These are phyloP conservation scores for Mortierella sp. DNA, from an alignment of 371 early-diverging fungal species.

Conservation along the genomic window DNA sequence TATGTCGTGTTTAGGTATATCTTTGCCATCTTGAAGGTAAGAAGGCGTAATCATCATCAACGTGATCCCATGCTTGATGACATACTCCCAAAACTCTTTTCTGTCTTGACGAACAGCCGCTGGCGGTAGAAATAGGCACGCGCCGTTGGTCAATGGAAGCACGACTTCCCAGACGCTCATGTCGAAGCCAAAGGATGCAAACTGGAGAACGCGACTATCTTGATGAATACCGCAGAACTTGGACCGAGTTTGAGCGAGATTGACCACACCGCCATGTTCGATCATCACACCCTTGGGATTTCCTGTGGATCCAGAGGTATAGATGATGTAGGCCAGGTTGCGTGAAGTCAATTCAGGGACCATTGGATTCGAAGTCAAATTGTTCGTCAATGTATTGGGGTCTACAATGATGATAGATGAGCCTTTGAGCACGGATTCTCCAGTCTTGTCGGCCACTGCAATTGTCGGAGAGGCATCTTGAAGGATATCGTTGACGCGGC, in stretches of 20 bases:
- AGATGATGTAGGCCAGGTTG: conserved; percentile 48
- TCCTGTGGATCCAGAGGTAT: conserved; percentile 64
- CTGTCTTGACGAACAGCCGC: not conserved
- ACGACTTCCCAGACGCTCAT: conserved; percentile 5
- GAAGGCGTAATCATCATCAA: not conserved
- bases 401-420: too few species aligned
- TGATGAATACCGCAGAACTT: not conserved
- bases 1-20: not conserved
- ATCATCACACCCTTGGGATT: conserved; percentile 61
- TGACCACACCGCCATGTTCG: conserved; percentile 39
- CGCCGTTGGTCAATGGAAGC: not conserved
- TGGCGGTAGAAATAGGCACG: not conserved
- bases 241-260: not conserved
- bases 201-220: conserved; percentile 3
- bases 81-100: not conserved
- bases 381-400: too few species aligned
- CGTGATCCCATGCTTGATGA: not conserved
- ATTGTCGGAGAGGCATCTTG: not conserved
- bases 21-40: conserved; percentile 9
- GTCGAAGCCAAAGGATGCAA: conserved; percentile 12
- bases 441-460: not conserved
- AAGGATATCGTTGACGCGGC: not conserved
- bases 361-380: conserved; percentile 1
- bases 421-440: too few species aligned
- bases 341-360: not conserved